Base-by-base conservation (phyloP, 2,329 filamentous ascomycete genomes). In the Apiospora pterosperma region DNA sequence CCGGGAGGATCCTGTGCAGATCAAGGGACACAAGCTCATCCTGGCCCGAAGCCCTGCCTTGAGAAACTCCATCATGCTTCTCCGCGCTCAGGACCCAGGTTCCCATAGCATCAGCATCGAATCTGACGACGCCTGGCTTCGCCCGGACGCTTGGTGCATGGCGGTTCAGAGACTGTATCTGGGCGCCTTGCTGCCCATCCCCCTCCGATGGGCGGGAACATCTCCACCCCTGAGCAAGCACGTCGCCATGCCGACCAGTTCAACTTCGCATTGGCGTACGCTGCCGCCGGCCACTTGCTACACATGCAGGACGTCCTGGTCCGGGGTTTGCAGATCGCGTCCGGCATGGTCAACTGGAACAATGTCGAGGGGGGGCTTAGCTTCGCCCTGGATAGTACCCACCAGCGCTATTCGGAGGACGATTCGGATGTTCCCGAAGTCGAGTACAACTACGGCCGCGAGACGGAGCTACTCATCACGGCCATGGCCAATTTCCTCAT, bases 211-310 rank as follows among this genome's bases (percentile, higher is more conserved):
- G 0, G 74, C 73, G 31, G 61, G 69, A 28, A 72, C 77, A 25
- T 36, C 19, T 12, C 59, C 67, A n/a, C 71, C 74, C 58, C 73
- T 72, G 69, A 62, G 59, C 59, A 61, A 31, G 59, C 10, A 72
- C 66, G 67, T 72, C 48, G 48, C 71, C 80, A 72, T 70, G 76
- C 80, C 63, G 81, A 84, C 8, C 81, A 80, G 23, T 81, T 87
- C 65, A 78, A 82, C 36, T 85, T 86, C 67, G 84, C 84, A n/a
- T 76, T 92, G 23, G 86, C 87, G 28, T 90, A 91, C 70, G 84
- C 88, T 58, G 87, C 88, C 31, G 85, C 88, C 5, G 90, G 88
- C 0, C 80, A 85, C 61, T 77, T 87, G 42, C 78, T 92, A 19
- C 79, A 80, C 44, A 83, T 89, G 72, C 79, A 78, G 2, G 81